These are phyloP conservation scores for Schizochytrium sp. DNA, from an alignment of 108 stramenopile species.

Conservation along the genomic window DNA sequence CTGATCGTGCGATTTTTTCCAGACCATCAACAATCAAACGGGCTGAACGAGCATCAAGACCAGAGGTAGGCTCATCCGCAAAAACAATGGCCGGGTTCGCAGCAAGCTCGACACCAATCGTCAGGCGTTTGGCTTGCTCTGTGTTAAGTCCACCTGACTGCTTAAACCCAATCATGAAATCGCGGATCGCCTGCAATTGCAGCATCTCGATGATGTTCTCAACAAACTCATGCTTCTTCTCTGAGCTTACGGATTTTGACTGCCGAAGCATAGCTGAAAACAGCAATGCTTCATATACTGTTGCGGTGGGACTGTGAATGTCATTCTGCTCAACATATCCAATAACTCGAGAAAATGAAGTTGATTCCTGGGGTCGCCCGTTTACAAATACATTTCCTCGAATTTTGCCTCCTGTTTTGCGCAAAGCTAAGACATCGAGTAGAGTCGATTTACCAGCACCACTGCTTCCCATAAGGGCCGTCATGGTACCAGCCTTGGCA, in stretches of 20 bases:
- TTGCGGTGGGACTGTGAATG: constrained; percentile 84
- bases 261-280: constrained; percentile 87
- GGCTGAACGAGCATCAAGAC: constrained; percentile 81
- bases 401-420: constrained; percentile 77
- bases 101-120: constrained; percentile 83
- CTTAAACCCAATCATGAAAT: constrained; percentile 79
- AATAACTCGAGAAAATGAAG: constrained; percentile 63
- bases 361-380: constrained; percentile 72
- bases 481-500: constrained; percentile 62
- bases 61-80: constrained; percentile 80
- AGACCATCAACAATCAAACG: constrained; percentile 76
- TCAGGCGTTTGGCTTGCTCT: constrained; percentile 81
- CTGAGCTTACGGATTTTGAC: neutral
- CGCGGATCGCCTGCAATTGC: constrained; percentile 81
- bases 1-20: constrained; percentile 70
- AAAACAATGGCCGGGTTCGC: constrained; percentile 81
- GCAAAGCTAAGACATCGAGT: constrained; percentile 81
- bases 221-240: constrained; percentile 77
- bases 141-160: constrained; percentile 80
- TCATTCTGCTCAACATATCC: constrained; percentile 94
- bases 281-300: constrained; percentile 84
- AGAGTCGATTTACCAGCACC: constrained; percentile 80
- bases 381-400: constrained; percentile 78
- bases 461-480: constrained; percentile 69
- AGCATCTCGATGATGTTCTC: constrained; percentile 82